A percentile compares a stretch with the other conserved stretches of the same genome.
Evolutionary conservation across 306 rosid genomes (phyloP).

Genomic region (Sicyos baderoa): DNA sequence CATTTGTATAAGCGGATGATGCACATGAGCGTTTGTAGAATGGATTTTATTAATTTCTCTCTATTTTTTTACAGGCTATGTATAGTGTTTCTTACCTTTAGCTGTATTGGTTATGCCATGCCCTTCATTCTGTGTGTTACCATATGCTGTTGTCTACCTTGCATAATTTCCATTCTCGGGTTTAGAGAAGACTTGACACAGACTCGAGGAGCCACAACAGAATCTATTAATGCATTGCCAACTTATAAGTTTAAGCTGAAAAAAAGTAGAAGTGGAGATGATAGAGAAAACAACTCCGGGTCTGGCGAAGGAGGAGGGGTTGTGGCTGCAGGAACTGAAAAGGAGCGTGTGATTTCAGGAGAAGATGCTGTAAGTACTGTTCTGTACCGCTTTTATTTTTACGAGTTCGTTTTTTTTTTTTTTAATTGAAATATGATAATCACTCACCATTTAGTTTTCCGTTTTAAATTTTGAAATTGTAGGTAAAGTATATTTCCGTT

Average conservation of each 20-base stretch:
- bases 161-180: constrained; percentile 90
- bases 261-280: constrained; percentile 51
- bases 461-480: neutral
- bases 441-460: neutral
- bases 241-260: constrained; percentile 83
- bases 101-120: constrained; percentile 98
- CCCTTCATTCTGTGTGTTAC: constrained; percentile 97
- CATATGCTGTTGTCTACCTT: constrained; percentile 96
- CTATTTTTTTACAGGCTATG: constrained; percentile 67
- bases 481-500: neutral
- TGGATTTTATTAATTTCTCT: constrained; percentile 15
- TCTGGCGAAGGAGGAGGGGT: constrained; percentile 70
- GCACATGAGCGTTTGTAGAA: neutral
- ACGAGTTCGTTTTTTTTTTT: neutral
- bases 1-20: neutral
- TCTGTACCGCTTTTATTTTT: neutral
- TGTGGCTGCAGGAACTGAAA: constrained; percentile 89
- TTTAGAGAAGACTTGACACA: constrained; percentile 78
- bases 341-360: constrained; percentile 73
- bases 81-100: constrained; percentile 82
- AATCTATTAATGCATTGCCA: constrained; percentile 78
- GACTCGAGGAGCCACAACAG: constrained; percentile 83
- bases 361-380: constrained; percentile 80
- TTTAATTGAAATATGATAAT: neutral
- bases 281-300: constrained; percentile 37